Conservation (phyloP, 208 protist species). For the Trypanosomatidae sp. region DNA sequence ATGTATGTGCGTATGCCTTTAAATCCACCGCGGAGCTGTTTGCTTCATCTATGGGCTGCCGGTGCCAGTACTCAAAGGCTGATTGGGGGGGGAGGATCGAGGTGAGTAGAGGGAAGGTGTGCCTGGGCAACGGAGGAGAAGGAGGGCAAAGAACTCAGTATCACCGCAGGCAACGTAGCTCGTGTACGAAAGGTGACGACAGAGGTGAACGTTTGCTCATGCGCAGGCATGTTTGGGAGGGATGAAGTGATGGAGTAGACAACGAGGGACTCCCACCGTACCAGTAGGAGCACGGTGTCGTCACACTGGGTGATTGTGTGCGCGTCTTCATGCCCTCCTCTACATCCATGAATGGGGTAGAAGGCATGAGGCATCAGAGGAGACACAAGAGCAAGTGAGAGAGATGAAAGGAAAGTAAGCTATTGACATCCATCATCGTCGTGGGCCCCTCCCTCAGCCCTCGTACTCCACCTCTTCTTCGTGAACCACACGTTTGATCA, state of each 20-base stretch:
- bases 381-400: neutral
- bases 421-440: neutral
- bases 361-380: neutral
- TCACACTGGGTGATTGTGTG: slow-evolving; percentile 2
- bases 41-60: neutral
- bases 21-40: neutral
- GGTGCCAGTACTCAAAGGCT: neutral
- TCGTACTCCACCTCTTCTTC: neutral
- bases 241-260: neutral
- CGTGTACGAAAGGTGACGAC: neutral
- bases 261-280: neutral
- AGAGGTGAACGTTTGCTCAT: neutral
- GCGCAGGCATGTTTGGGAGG: neutral
- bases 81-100: neutral
- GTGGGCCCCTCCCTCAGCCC: neutral
- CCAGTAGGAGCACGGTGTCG: neutral
- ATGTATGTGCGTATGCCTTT: neutral
- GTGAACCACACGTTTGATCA: neutral
- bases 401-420: neutral
- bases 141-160: neutral
- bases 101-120: neutral
- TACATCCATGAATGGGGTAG: neutral
- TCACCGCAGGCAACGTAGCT: neutral
- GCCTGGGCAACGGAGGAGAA: neutral
- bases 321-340: neutral